Evolutionary conservation across 2,329 filamentous ascomycete genomes (phyloP).

Genomic region (Talaromyces sp.): DNA sequence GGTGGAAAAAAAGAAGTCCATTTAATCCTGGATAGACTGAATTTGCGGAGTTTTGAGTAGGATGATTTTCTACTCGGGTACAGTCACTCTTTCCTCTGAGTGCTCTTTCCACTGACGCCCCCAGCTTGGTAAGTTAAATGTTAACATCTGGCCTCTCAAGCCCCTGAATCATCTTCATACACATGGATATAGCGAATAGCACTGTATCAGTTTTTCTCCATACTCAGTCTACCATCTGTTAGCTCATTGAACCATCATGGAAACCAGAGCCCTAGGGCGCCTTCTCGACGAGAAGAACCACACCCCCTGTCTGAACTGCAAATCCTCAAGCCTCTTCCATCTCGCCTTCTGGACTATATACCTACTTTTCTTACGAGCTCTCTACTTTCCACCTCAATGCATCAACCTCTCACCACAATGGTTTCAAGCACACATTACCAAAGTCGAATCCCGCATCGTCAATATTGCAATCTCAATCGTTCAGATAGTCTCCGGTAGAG

Average conservation of each 20-base stretch:
- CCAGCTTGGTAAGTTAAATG: not conserved
- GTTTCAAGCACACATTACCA: not conserved
- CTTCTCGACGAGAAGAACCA: constrained; percentile 9
- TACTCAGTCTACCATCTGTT: not conserved
- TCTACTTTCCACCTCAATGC: not conserved
- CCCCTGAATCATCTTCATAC: not conserved
- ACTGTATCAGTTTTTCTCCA: not conserved
- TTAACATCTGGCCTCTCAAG: not conserved
- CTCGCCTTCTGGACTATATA: constrained; percentile 5
- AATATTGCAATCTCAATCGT: constrained; percentile 11
- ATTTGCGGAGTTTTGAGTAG: not conserved
- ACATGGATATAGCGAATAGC: not conserved
- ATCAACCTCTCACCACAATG: not conserved
- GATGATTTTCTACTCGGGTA: not conserved
- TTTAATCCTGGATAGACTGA: too few relatives aligned
- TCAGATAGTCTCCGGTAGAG: constrained; percentile 1
- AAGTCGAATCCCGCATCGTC: constrained; percentile 9
- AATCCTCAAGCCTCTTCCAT: constrained; percentile 8
- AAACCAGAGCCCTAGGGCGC: not conserved
- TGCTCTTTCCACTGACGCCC: not conserved
- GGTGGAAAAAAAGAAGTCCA: too few relatives aligned
- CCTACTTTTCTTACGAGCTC: constrained; percentile 10
- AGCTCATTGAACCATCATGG: constrained; percentile 7
- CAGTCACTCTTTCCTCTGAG: not conserved
- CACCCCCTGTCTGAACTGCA: constrained; percentile 3